Conservation (phyloP, 768 basidiomycete genomes). For the Hericium coralloides region DNA sequence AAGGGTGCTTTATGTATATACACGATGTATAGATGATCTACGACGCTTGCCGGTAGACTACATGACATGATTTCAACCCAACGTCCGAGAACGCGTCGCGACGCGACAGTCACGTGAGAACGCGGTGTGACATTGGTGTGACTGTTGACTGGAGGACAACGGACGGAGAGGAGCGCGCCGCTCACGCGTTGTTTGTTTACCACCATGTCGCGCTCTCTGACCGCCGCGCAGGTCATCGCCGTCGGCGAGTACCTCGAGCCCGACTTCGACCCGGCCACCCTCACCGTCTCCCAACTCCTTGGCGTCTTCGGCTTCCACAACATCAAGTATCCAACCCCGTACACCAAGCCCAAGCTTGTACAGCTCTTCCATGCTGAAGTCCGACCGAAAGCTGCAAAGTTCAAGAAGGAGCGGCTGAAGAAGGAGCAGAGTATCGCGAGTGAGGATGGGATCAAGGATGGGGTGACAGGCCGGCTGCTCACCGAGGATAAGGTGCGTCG, state of each 20-base stretch:
- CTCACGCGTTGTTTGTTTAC: slow-evolving; percentile 6
- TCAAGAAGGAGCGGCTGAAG: slow-evolving; percentile 57
- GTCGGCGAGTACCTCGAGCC: slow-evolving; percentile 73
- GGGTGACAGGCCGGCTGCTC: slow-evolving; percentile 68
- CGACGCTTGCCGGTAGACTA: background rate
- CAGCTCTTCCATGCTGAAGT: slow-evolving; percentile 74
- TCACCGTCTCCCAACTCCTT: slow-evolving; percentile 76
- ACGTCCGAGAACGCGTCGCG: slow-evolving; percentile 4
- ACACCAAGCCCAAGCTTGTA: slow-evolving; percentile 71
- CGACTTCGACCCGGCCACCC: slow-evolving; percentile 61
- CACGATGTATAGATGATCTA: too few species aligned
- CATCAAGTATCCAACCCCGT: slow-evolving; percentile 61
- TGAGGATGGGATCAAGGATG: slow-evolving; percentile 77
- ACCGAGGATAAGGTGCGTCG: slow-evolving; percentile 37
- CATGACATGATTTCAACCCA: background rate
- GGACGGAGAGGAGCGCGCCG: background rate
- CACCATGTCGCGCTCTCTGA: slow-evolving; percentile 61
- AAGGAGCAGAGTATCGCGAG: slow-evolving; percentile 65
- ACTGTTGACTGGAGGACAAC: background rate
- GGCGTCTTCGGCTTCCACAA: slow-evolving; percentile 74
- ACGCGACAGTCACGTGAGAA: background rate
- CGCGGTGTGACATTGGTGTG: background rate
- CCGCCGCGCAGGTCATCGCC: slow-evolving; percentile 67
- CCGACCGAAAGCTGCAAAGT: slow-evolving; percentile 43
- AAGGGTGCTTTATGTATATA: too few species aligned